Conservation (phyloP, 805 yeast species). For the Candida taoyuanica region DNA sequence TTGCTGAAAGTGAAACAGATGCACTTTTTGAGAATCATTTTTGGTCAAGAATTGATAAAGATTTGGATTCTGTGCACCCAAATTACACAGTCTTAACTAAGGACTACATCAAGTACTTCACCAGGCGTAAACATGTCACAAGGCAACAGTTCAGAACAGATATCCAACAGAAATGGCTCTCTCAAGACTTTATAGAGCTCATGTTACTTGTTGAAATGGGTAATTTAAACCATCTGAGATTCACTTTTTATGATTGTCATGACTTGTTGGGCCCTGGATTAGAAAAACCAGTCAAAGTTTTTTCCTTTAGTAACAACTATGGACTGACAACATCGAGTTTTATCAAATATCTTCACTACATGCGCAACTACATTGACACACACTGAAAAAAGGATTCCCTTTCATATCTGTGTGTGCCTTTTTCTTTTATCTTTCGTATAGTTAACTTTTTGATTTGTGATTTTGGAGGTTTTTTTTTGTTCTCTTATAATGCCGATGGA, state of each 20-base stretch:
- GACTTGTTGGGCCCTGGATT: not conserved
- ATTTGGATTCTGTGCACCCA: not conserved
- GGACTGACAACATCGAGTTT: not conserved
- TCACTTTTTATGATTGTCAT: not conserved
- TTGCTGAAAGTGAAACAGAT: not conserved
- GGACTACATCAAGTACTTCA: conserved; percentile 3
- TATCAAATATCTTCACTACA: not conserved
- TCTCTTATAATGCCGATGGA: too few relatives aligned
- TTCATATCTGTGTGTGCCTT: not conserved
- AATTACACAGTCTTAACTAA: not conserved
- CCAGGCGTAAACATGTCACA: not conserved
- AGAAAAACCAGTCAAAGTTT: not conserved
- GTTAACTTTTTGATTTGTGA: too few relatives aligned
- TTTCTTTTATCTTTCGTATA: too few relatives aligned
- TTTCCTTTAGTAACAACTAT: not conserved
- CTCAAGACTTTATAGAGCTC: not conserved
- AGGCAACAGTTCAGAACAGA: not conserved
- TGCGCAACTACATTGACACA: not conserved
- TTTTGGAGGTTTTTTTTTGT: too few relatives aligned
- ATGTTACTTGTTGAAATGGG: not conserved
- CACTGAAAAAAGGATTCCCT: not conserved
- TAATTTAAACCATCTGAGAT: not conserved
- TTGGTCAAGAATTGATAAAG: not conserved
- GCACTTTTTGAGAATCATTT: conserved; percentile 4
- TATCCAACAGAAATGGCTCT: not conserved